phyloP scores from a whole-genome alignment of 2,329 filamentous ascomycete species.

The Fusarium clavum region DNA sequence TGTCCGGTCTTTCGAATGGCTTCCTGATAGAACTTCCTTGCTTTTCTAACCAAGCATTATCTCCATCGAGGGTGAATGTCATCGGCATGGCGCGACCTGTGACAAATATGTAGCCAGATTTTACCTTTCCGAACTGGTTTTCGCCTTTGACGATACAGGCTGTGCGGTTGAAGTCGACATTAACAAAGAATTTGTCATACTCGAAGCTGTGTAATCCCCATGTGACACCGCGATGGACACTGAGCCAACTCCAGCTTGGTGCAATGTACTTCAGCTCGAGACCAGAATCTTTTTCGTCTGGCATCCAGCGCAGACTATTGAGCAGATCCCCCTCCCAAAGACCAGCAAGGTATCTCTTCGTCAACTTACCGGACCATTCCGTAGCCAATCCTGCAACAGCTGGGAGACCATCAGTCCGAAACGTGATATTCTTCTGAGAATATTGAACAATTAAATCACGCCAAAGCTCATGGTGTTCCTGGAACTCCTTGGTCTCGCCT shows the following conservation, averaged over 20 bases:
- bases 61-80: slow-evolving; percentile 1
- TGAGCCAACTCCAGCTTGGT: slow-evolving; percentile 47
- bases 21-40: background rate
- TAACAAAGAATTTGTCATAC: slow-evolving; percentile 23
- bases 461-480: slow-evolving; percentile 39
- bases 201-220: slow-evolving; percentile 33
- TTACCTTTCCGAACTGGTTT: slow-evolving; percentile 37
- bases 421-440: slow-evolving; percentile 39
- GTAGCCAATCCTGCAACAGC: slow-evolving; percentile 43
- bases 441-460: slow-evolving; percentile 43
- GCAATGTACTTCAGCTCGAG: slow-evolving; percentile 19
- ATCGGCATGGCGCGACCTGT: slow-evolving; percentile 29
- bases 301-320: slow-evolving; percentile 35
- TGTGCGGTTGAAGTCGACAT: slow-evolving; percentile 20
- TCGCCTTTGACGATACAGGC: slow-evolving; percentile 11
- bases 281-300: slow-evolving; percentile 17
- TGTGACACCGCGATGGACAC: slow-evolving; percentile 38
- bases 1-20: slow-evolving; percentile 30
- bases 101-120: slow-evolving; percentile 37
- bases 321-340: slow-evolving; percentile 42
- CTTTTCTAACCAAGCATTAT: slow-evolving; percentile 20
- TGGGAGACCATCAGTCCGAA: slow-evolving; percentile 38
- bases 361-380: slow-evolving; percentile 27
- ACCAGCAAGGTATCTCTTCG: slow-evolving; percentile 43
- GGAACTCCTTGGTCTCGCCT: slow-evolving; percentile 12